A percentile compares a stretch with the other conserved stretches of the same genome.
These are phyloP conservation scores for Carex scoparia DNA, from an alignment of 176 grass and related monocot genomes.

Conservation along the genomic window DNA sequence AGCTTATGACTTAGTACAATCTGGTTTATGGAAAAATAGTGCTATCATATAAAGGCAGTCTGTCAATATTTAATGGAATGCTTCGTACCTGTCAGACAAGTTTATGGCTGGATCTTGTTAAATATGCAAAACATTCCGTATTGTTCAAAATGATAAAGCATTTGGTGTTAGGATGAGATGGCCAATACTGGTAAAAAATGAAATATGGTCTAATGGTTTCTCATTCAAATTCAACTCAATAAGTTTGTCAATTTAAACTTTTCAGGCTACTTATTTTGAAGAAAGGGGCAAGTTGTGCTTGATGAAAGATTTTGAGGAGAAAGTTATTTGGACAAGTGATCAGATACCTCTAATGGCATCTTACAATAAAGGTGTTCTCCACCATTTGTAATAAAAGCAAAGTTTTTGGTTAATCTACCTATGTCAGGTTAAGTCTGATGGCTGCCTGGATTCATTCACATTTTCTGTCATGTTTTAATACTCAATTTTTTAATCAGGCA, in stretches of 20 bases:
- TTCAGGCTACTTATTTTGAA: conserved; percentile 74
- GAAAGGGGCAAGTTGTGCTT: conserved; percentile 56
- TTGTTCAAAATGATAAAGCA: conserved; percentile 11
- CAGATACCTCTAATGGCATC: conserved; percentile 84
- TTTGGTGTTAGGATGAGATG: background rate
- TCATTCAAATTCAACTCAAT: conserved; percentile 7
- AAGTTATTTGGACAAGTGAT: conserved; percentile 83
- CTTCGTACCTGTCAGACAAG: background rate
- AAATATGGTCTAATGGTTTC: background rate
- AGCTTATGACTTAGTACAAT: background rate
- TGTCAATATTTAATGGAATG: background rate
- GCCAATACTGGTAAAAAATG: background rate
- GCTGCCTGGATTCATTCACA: background rate
- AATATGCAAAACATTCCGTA: conserved; percentile 2
- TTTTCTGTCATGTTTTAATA: conserved; percentile 20
- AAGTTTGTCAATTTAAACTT: conserved; percentile 24
- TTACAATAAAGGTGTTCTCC: conserved; percentile 86
- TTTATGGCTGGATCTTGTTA: conserved; percentile 14
- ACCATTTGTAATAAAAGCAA: background rate
- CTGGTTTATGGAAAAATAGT: background rate
- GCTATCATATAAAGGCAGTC: background rate
- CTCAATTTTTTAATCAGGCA: conserved; percentile 46
- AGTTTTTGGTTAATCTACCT: background rate
- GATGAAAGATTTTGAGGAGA: conserved; percentile 99
- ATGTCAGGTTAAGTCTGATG: background rate